These are phyloP conservation scores for Gossypium mustelinum DNA, from an alignment of 345 rosid species.

Conservation along the genomic window DNA sequence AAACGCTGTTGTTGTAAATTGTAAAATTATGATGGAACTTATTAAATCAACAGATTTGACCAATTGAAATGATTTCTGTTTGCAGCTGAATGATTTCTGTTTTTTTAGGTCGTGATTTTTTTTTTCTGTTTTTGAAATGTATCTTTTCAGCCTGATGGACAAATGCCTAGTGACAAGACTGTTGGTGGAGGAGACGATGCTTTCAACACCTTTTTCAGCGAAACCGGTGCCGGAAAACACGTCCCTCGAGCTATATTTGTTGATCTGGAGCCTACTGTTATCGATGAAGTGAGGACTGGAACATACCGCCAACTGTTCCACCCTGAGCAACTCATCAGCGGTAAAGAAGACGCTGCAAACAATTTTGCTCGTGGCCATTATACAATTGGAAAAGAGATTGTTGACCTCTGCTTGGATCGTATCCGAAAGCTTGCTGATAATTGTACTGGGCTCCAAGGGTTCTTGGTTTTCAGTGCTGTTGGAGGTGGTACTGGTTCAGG, in stretches of 20 bases:
- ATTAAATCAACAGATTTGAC: neutral
- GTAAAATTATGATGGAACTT: neutral
- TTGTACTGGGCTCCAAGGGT: constrained; percentile 60
- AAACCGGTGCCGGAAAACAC: constrained; percentile 52
- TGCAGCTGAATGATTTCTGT: neutral
- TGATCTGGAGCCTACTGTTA: constrained; percentile 56
- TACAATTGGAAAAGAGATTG: constrained; percentile 58
- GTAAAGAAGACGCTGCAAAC: constrained; percentile 58
- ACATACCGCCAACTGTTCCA: constrained; percentile 52
- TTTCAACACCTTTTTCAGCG: constrained; percentile 53
- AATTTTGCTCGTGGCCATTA: constrained; percentile 62
- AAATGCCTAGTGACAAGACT: constrained; percentile 45
- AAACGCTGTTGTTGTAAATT: too few species aligned
- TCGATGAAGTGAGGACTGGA: constrained; percentile 53
- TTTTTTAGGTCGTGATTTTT: neutral
- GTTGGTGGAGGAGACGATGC: constrained; percentile 52
- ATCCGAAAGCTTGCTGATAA: constrained; percentile 56
- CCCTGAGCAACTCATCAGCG: constrained; percentile 52
- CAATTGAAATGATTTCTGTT: neutral
- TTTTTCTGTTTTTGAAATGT: neutral
- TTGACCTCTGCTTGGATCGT: constrained; percentile 53
- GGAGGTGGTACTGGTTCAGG: constrained; percentile 65
- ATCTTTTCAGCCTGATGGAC: constrained; percentile 43
- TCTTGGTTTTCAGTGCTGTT: constrained; percentile 56
- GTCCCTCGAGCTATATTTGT: constrained; percentile 55